Percentiles rank a stretch among this genome's conserved stretches.
phyloP scores from a whole-genome alignment of 192 early-diverging fungal genomes.

The Linnemannia zychae region DNA sequence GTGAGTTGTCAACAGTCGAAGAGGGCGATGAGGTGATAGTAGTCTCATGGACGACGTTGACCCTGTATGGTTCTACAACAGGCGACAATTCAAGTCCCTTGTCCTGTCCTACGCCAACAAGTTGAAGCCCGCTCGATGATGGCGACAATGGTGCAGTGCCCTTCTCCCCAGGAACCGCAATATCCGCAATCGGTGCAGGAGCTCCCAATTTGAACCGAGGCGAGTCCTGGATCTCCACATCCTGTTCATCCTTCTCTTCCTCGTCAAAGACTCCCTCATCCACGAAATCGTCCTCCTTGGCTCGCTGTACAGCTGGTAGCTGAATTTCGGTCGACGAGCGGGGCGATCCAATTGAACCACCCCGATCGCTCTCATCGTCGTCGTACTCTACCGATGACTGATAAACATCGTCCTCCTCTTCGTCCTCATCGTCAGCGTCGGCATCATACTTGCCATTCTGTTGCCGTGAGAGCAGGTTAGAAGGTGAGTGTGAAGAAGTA shows the following conservation, averaged over 20 bases:
- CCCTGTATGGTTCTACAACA: conserved; percentile 19
- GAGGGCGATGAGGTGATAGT: background rate
- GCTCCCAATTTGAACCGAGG: background rate
- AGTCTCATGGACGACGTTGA: conserved; percentile 21
- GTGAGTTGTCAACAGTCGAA: background rate
- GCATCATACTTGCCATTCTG: background rate
- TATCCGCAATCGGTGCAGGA: background rate
- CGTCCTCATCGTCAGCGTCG: conserved; percentile 5
- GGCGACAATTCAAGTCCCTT: conserved; percentile 4
- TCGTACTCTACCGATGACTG: conserved; percentile 53
- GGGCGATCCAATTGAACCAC: background rate
- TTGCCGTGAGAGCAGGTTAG: background rate
- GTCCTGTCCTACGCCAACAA: background rate
- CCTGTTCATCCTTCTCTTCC: conserved; percentile 43
- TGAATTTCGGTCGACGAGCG: background rate
- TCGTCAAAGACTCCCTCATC: conserved; percentile 53
- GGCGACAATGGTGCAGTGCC: background rate
- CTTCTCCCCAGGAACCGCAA: background rate
- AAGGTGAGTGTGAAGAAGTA: background rate
- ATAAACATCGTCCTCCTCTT: conserved; percentile 40
- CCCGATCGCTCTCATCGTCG: conserved; percentile 5
- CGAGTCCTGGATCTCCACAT: background rate
- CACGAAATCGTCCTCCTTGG: conserved; percentile 16
- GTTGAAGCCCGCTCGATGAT: background rate
- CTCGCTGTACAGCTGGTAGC: background rate